Conservation (phyloP, 805 yeast genomes). For the Kodamaea lidongshanica region DNA sequence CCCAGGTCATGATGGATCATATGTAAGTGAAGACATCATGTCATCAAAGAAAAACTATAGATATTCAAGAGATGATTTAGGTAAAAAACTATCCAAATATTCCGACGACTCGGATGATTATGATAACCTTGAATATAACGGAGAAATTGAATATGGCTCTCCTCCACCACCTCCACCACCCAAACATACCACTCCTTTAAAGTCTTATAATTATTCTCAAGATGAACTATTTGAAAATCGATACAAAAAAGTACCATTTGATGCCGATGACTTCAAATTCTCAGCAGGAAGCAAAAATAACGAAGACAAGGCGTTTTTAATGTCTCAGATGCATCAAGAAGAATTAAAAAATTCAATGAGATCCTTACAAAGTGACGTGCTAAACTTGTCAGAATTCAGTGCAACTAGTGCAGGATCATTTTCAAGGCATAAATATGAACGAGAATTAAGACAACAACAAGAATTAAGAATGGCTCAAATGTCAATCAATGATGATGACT, state of each 20-base stretch:
- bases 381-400: conserved; percentile 61
- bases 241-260: conserved; percentile 22
- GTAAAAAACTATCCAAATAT: conserved; percentile 24
- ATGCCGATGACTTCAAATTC: conserved; percentile 32
- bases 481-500: conserved; percentile 16
- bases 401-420: conserved; percentile 88
- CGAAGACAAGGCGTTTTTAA: conserved; percentile 19
- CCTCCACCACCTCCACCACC: conserved; percentile 31
- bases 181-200: conserved; percentile 16
- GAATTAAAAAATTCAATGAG: conserved; percentile 35
- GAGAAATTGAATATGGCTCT: no score
- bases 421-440: conserved; percentile 62
- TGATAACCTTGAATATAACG: conserved; percentile 11
- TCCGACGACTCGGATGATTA: conserved; percentile 18
- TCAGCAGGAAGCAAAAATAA: conserved; percentile 23
- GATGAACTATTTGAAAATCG: conserved; percentile 9
- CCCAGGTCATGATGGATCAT: conserved; percentile 19
- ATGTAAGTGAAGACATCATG: conserved; percentile 29
- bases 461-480: conserved; percentile 18
- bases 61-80: conserved; percentile 30
- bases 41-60: conserved; percentile 25
- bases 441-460: conserved; percentile 18
- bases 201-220: conserved; percentile 6
- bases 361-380: conserved; percentile 41
- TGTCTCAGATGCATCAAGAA: conserved; percentile 30